Conservation (phyloP, 352 stramenopile species). For the Phytophthora europaea region DNA sequence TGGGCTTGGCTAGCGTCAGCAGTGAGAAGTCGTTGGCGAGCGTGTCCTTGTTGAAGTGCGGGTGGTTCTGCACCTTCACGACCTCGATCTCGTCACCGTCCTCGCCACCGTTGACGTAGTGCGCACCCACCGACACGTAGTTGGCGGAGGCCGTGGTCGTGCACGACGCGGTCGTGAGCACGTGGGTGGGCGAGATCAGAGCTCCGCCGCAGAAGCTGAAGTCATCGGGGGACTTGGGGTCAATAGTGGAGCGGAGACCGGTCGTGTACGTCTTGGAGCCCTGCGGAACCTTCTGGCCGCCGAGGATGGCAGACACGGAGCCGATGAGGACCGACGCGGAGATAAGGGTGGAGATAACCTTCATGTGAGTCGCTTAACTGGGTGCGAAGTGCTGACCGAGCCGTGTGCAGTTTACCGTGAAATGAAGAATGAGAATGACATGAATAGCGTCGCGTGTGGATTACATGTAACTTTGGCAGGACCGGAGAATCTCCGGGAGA, state of each 20-base stretch:
- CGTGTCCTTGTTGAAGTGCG: constrained; percentile 41
- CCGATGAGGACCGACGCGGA: constrained; percentile 33
- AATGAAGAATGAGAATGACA: too few relatives aligned
- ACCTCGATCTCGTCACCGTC: constrained; percentile 47
- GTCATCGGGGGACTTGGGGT: constrained; percentile 25
- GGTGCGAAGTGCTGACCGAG: not conserved
- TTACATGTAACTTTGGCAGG: too few relatives aligned
- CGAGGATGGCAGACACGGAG: constrained; percentile 39
- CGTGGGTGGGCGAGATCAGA: constrained; percentile 31
- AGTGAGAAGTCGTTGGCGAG: constrained; percentile 48
- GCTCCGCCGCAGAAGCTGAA: constrained; percentile 36
- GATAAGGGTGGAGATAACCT: constrained; percentile 18
- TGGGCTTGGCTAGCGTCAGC: constrained; percentile 34
- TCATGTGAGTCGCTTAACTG: not conserved
- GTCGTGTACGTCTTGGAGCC: constrained; percentile 51
- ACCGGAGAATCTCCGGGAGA: too few relatives aligned
- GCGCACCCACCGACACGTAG: constrained; percentile 40
- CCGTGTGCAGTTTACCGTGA: too few relatives aligned
- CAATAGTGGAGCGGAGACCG: constrained; percentile 42
- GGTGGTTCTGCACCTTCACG: constrained; percentile 38
- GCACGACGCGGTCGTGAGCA: constrained; percentile 41
- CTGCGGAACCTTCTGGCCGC: constrained; percentile 42
- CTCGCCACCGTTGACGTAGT: constrained; percentile 37
- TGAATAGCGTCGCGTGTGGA: too few relatives aligned
- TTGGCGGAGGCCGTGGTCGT: constrained; percentile 7